Evolutionary conservation across 163 green algal genomes (phyloP).

Genomic region (Chlamydomonas reinhardtii): DNA sequence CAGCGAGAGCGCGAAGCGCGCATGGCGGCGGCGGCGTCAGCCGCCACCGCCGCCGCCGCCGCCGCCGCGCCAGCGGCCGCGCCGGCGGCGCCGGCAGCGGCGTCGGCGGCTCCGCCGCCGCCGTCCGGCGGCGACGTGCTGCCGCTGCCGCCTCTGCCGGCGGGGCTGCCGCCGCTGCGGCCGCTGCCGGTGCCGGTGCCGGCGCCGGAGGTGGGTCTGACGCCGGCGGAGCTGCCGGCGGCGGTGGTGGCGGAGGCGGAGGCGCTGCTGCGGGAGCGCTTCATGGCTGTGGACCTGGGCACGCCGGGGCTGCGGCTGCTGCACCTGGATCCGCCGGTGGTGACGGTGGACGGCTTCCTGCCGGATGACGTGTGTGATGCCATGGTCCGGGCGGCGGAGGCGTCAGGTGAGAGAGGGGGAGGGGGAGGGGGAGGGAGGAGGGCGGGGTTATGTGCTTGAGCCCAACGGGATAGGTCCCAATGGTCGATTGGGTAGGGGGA

Average conservation of each 20-base stretch:
- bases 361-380: slow-evolving; percentile 58
- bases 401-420: slow-evolving; percentile 50
- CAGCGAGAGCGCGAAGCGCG: slow-evolving; percentile 48
- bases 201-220: slow-evolving; percentile 25
- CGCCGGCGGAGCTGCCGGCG: slow-evolving; percentile 24
- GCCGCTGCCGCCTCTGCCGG: background rate
- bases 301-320: slow-evolving; percentile 68
- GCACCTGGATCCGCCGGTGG: slow-evolving; percentile 74
- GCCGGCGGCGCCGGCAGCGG: background rate
- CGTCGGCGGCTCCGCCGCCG: too few species aligned
- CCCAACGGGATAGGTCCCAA: background rate
- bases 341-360: slow-evolving; percentile 72
- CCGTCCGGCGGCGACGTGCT: too few species aligned
- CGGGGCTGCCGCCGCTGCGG: background rate
- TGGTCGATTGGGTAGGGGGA: too few species aligned
- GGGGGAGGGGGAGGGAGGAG: background rate
- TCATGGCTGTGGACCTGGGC: slow-evolving; percentile 73
- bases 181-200: background rate
- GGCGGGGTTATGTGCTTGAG: too few species aligned
- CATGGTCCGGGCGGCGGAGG: slow-evolving; percentile 47
- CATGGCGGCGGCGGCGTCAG: background rate
- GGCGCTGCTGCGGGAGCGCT: slow-evolving; percentile 56
- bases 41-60: background rate
- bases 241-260: slow-evolving; percentile 50
- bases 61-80: background rate